Evolutionary conservation across 805 yeast genomes (phyloP), one percentile per base, ranked within the genome.

Genomic region (Candida loeiensis): DNA sequence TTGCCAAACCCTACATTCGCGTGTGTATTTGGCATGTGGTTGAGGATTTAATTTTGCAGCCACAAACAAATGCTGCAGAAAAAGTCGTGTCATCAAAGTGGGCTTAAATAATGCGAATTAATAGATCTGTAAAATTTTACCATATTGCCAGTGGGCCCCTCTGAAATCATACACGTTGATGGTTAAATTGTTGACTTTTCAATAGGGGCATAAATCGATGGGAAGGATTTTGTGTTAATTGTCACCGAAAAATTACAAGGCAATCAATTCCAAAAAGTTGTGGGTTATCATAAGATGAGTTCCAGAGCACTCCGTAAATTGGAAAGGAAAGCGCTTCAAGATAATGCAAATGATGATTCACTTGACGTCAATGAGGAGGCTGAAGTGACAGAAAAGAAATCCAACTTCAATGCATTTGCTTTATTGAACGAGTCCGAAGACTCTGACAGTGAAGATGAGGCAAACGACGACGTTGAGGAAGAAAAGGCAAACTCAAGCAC

Each of bases 401-500:
- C 55, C 39, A 48, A 37, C 37, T 55, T 55, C 47, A 72, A 75
- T 55, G 76, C 75, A 1, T 75, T 75, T 61, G 73, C 73, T 2
- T 54, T 73, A 15, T 51, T 74, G 27, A 57, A 55, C 24, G 63
- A 53, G 4, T 59, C 50, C n/a, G 65, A 58, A 1, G 7, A 6
- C 3, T 26, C 38, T 9, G 58, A 48, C 4, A n/a, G 29, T 13
- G 33, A 28, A 3, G 18, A 32, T 11, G 41, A 38, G 9, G 26
- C 15, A 1, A 53, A 48, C 3, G 48, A 44, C 15, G 50, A 51
- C 3, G 52, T 26, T 15, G 48, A 52, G 42, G 48, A 53, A 42
- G 37, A 51, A 34, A 32, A 28, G 28, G 44, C 40, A 21, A 18
- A 37, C 40, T 42, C 47, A 21, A 6, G 8, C 24, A 6, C 27